A percentile compares a stretch with the other conserved stretches of the same genome.
These are phyloP conservation scores for Colletotrichum tabaci DNA, from an alignment of 2,329 filamentous ascomycete genomes.

Conservation along the genomic window DNA sequence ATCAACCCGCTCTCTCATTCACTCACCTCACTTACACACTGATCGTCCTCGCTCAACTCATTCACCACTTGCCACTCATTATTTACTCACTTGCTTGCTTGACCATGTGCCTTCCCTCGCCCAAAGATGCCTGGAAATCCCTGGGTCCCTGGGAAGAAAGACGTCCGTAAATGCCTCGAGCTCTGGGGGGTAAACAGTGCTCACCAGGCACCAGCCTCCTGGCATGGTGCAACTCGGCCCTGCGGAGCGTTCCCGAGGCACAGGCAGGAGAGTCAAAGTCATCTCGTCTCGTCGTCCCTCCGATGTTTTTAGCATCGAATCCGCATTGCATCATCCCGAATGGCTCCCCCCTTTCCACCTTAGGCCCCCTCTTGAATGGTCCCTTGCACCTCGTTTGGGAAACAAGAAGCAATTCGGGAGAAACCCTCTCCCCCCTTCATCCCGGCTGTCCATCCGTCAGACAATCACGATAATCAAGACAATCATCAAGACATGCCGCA, in stretches of 20 bases:
- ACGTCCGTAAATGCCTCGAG: neutral
- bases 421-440: neutral
- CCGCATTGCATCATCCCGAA: neutral
- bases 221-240: neutral
- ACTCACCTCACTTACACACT: no score
- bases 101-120: no score
- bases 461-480: neutral
- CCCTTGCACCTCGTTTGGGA: neutral
- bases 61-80: no score
- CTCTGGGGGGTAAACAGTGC: neutral
- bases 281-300: neutral
- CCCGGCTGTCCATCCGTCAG: neutral
- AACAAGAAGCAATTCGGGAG: neutral
- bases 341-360: neutral
- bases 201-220: neutral
- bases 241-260: neutral
- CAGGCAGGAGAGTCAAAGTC: neutral
- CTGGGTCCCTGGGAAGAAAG: no score
- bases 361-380: neutral
- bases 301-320: neutral
- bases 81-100: no score
- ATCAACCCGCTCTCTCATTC: no score
- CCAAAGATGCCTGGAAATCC: no score
- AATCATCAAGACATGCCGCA: constrained; percentile 4
- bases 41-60: no score